Evolutionary conservation across 2,329 filamentous ascomycete genomes (phyloP), one percentile per base, ranked within the genome.

Genomic region (Phyllosticta capitalensis): DNA sequence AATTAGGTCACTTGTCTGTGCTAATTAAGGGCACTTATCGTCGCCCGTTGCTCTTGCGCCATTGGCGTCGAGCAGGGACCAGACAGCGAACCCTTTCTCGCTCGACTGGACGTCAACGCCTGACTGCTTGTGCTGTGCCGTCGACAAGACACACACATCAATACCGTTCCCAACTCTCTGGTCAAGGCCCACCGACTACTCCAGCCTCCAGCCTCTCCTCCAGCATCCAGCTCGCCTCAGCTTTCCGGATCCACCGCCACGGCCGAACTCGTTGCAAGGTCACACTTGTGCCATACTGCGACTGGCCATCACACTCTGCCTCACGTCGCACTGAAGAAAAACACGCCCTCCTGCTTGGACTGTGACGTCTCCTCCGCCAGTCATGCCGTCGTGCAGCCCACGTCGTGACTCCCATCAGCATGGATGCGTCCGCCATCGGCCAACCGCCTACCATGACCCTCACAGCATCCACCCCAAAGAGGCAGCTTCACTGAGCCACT

Each of bases 381-480:
- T 67, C 65, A 67, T 66, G 67, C 65, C 65, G 63, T 67, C 68
- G 65, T 67, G 65, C 64, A 71, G 69, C 71, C 67, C 69, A 63
- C 69, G 71, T 70, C 65, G 67, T 70, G 71, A 68, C 67, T 68
- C 71, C 65, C 57, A 38, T 71, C 71, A 72, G 17, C 38, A 3
- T 14, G 17, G 12, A 55, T 52, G 33, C 54, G 57, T 14, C 38
- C 38, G 57, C 57, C 30, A 45, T 52, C n/a, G 54, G 19, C 53
- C 45, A 55, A 26, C 38, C 57, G 52, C 24, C 6, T 45, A 45
- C 12, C 38, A 55, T 55, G 52, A 55, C 38, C 54, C 30, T 55
- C 57, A 59, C 57, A 53, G 54, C 57, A 59, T 52, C 9, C 20
- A 5, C 19, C 52, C 26, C 52, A 52, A 59, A 51, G 24, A 51